Percentiles rank a stretch among this genome's conserved stretches.
These are phyloP conservation scores for Parsonsia alboflavescens DNA, from an alignment of 257 asterid genomes.

Conservation along the genomic window DNA sequence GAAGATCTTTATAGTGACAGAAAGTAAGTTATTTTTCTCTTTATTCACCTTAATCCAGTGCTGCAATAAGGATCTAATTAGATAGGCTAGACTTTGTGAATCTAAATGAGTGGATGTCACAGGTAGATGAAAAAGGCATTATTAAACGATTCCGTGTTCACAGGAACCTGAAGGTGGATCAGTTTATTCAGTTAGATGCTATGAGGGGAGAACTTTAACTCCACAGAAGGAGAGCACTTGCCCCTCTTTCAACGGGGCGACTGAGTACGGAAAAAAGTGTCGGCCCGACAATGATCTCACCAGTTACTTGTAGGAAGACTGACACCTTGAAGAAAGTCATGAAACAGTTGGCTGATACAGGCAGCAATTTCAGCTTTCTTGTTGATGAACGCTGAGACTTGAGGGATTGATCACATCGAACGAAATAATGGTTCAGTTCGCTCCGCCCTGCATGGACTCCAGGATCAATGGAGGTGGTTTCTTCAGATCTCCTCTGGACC, in stretches of 20 bases:
- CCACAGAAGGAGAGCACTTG: not conserved
- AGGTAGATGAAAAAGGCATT: not conserved
- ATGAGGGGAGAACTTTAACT: not conserved
- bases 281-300: slow-evolving; percentile 2
- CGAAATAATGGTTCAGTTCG: slow-evolving; percentile 12
- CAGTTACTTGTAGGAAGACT: slow-evolving; percentile 8
- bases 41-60: not conserved
- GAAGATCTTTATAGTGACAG: slow-evolving; percentile 12
- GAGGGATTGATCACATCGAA: slow-evolving; percentile 10
- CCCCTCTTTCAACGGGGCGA: not conserved
- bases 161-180: slow-evolving; percentile 13
- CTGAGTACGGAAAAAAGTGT: not conserved
- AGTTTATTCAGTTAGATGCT: slow-evolving; percentile 13
- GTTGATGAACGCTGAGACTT: slow-evolving; percentile 8
- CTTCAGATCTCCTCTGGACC: slow-evolving; percentile 14
- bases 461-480: slow-evolving; percentile 12
- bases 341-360: slow-evolving; percentile 3
- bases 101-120: not conserved
- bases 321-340: slow-evolving; percentile 13
- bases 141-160: not conserved
- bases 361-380: slow-evolving; percentile 4
- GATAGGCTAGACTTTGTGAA: not conserved
- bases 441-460: slow-evolving; percentile 20
- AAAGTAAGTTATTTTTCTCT: slow-evolving; percentile 3
- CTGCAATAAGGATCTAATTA: not conserved